Base-by-base conservation (phyloP, 139 green algal species). In the Chlorella sorokiniana region DNA sequence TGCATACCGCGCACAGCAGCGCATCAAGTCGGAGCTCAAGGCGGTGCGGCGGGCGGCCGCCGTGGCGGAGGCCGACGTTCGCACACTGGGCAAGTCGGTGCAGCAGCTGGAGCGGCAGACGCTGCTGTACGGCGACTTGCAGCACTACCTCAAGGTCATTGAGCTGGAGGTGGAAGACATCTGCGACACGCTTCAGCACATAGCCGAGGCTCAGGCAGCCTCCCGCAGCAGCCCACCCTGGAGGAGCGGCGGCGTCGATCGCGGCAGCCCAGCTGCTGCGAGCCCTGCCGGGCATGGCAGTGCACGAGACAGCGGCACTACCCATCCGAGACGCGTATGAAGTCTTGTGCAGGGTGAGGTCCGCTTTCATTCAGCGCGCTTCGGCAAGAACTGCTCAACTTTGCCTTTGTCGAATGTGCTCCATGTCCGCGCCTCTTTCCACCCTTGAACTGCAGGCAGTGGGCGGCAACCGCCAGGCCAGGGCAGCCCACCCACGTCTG, bases 101-200 rank as follows among this genome's bases (percentile, higher is more conserved):
- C 73, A 69, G 23, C n/a, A 68, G 31, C 73, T 79, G 3, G 73
- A 79, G 38, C 69, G 56, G 54, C 54, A 79, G 54, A 64, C 73
- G 10, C 37, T 79, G 51, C 52, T 79, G 52, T 79, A 68, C 40
- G 73, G 73, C 23, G 52, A 79, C 37, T 22, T 79, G 54, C 35
- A 79, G 18, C 40, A 79, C 37, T 69, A 68, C 54, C 54, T 79
- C 9, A 9, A 9, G 10, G 73, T 79, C 9, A 79, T 79, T 8
- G 73, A 79, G 52, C 25, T 35, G 25, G 73, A 79, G 73, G 40
- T 79, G 3, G 52, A 37, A 11, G 73, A 33, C 10, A 37, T 79
- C 10, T 29, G 37, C 10, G 25, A 35, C 9, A 52, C 54, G 1
- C 73, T 79, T 52, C 51, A 64, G 25, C 38, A 29, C 54, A 68